Conservation (phyloP, 208 protist genomes). For the Angomonas ambiguus region DNA sequence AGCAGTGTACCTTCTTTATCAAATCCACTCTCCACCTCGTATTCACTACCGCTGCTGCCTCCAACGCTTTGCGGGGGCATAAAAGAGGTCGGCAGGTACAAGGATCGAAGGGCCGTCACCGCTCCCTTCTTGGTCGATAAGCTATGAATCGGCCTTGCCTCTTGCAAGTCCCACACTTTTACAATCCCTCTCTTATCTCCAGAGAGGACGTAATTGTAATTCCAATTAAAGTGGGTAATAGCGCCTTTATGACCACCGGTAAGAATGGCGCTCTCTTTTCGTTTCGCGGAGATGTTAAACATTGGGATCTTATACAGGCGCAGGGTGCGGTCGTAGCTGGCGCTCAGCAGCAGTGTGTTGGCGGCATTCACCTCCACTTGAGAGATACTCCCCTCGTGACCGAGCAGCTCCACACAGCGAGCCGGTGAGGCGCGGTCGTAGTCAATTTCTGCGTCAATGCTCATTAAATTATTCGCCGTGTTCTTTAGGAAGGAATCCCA, state of each 20-base stretch:
- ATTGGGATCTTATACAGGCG: constrained; percentile 53
- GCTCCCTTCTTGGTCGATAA: constrained; percentile 63
- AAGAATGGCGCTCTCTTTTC: constrained; percentile 41
- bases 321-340: constrained; percentile 83
- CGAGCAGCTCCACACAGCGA: constrained; percentile 75
- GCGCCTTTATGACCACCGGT: constrained; percentile 59
- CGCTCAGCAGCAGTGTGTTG: constrained; percentile 38
- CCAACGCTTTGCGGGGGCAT: constrained; percentile 19
- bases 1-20: neutral
- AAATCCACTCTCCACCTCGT: neutral
- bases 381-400: constrained; percentile 76
- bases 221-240: constrained; percentile 80
- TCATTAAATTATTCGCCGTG: constrained; percentile 3
- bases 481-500: constrained; percentile 45
- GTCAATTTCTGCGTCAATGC: neutral
- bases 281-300: neutral
- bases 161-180: constrained; percentile 75
- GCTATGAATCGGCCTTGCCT: constrained; percentile 37
- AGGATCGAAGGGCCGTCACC: constrained; percentile 50
- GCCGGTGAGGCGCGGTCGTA: constrained; percentile 18
- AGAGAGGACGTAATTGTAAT: constrained; percentile 49
- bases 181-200: constrained; percentile 71
- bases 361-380: constrained; percentile 61
- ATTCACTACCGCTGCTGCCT: neutral
- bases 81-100: constrained; percentile 8